phyloP scores from a whole-genome alignment of 2,329 filamentous ascomycete species.

The Pyricularia grisea region DNA sequence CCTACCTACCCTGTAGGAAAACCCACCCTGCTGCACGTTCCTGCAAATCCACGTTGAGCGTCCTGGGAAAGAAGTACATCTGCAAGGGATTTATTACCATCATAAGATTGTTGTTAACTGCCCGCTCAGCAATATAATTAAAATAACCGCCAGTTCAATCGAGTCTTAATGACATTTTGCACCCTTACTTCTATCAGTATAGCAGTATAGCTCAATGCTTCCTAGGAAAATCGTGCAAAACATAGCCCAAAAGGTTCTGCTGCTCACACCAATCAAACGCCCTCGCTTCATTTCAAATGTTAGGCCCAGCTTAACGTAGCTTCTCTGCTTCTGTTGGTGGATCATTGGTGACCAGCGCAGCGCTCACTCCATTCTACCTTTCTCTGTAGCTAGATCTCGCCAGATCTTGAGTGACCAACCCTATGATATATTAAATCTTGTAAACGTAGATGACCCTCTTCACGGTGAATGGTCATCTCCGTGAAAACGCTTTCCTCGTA shows the following conservation, averaged over 20 bases:
- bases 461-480: background rate
- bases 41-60: background rate
- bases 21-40: background rate
- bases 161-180: background rate
- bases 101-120: background rate
- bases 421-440: background rate
- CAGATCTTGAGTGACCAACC: background rate
- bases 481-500: background rate
- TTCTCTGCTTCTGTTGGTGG: background rate
- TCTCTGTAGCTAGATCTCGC: background rate
- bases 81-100: background rate
- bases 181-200: background rate
- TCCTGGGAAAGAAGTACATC: background rate
- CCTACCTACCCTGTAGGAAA: background rate
- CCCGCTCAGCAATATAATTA: background rate
- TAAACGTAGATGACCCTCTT: background rate
- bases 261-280: background rate
- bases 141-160: background rate
- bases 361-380: background rate
- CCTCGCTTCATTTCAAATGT: background rate
- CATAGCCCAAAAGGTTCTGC: background rate
- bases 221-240: background rate
- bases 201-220: background rate
- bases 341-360: background rate
- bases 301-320: background rate